Percentiles rank a stretch among this genome's conserved stretches.
These are phyloP conservation scores for Amaranthus hypochondriacus DNA, from an alignment of 148 eudicot species.

Conservation along the genomic window DNA sequence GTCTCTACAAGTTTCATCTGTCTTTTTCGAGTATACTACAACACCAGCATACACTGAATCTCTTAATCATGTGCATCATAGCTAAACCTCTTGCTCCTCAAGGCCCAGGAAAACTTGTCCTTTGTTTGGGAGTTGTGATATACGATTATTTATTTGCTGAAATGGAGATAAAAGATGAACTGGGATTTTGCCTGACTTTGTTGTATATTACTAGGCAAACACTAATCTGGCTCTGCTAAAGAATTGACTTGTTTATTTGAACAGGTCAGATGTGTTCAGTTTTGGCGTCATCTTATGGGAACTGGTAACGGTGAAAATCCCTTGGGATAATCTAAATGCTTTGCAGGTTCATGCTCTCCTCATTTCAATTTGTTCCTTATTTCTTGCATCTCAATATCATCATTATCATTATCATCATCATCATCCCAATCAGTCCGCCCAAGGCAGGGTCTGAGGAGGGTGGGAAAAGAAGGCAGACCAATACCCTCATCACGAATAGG, in stretches of 20 bases:
- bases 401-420: too few species aligned
- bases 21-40: not conserved
- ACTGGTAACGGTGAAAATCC: conserved; percentile 63
- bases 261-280: conserved; percentile 89
- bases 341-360: conserved; percentile 48
- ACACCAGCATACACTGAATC: too few species aligned
- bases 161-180: not conserved
- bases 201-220: not conserved
- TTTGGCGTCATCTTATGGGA: conserved; percentile 89
- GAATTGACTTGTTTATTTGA: conserved; percentile 6
- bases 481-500: too few species aligned
- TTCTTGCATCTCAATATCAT: not conserved
- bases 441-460: too few species aligned
- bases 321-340: conserved; percentile 68
- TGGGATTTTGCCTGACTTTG: not conserved
- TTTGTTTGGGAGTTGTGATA: not conserved
- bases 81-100: not conserved
- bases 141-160: not conserved
- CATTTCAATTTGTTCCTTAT: not conserved
- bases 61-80: too few species aligned
- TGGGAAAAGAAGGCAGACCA: too few species aligned
- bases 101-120: not conserved
- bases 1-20: not conserved
- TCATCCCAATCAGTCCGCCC: too few species aligned
- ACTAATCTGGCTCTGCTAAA: not conserved